These are phyloP conservation scores for Metschnikowia baotianmanensis DNA, from an alignment of 805 yeast species.

Conservation along the genomic window DNA sequence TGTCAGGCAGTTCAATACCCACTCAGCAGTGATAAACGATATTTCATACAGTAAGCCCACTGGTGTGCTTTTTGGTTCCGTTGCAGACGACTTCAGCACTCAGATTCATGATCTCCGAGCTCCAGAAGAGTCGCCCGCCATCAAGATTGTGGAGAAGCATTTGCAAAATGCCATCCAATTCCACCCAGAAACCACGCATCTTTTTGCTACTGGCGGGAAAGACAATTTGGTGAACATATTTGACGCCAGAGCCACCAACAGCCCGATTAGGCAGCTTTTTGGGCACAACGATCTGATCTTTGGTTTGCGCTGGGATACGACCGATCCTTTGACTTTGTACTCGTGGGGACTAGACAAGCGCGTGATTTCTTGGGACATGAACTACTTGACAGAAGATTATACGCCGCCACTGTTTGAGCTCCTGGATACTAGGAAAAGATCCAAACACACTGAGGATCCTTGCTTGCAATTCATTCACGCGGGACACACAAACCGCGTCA, in stretches of 20 bases:
- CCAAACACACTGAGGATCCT: constrained; percentile 60
- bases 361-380: constrained; percentile 72
- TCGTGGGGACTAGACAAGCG: constrained; percentile 66
- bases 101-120: constrained; percentile 60
- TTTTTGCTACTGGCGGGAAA: constrained; percentile 75
- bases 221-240: constrained; percentile 72
- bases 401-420: constrained; percentile 27
- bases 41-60: constrained; percentile 52
- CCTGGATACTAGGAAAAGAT: constrained; percentile 50
- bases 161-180: constrained; percentile 70
- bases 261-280: constrained; percentile 60
- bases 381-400: constrained; percentile 54
- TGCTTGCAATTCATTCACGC: constrained; percentile 79
- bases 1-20: constrained; percentile 46
- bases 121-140: constrained; percentile 35
- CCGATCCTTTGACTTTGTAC: constrained; percentile 50
- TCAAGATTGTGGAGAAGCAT: constrained; percentile 45
- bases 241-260: constrained; percentile 64
- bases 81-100: constrained; percentile 62
- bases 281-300: constrained; percentile 55
- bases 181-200: constrained; percentile 51
- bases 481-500: constrained; percentile 73
- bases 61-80: constrained; percentile 60
- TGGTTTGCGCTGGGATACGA: constrained; percentile 48
- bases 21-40: constrained; percentile 62